Evolutionary conservation across 1,139 yeast genomes (phyloP).

Genomic region (Kazachstania sp.): DNA sequence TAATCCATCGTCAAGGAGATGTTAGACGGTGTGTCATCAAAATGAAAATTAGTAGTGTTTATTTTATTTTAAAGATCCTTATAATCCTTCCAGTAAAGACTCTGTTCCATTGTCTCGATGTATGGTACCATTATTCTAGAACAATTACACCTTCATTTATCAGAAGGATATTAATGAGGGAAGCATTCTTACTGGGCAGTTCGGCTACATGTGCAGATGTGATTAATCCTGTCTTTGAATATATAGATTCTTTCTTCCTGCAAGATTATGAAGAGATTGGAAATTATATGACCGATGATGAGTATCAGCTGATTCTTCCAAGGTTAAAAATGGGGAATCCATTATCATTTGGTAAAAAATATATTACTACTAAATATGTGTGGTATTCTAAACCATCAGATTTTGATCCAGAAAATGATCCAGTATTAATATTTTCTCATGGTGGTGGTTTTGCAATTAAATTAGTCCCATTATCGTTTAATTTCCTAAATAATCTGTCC

Average conservation of each 20-base stretch:
- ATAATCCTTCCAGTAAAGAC: not conserved
- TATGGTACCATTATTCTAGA: constrained; percentile 1
- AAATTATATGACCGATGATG: not conserved
- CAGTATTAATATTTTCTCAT: constrained; percentile 14
- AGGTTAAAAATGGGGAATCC: not conserved
- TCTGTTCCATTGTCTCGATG: not conserved
- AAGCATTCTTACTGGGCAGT: constrained; percentile 12
- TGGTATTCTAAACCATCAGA: constrained; percentile 10
- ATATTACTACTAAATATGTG: constrained; percentile 1
- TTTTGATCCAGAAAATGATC: constrained; percentile 14
- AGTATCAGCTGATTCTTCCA: not conserved
- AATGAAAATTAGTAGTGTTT: not conserved
- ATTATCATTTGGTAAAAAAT: no score
- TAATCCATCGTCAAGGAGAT: not conserved
- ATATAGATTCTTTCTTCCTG: not conserved
- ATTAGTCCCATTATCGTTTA: constrained; percentile 11
- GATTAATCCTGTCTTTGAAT: constrained; percentile 14
- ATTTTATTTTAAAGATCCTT: constrained; percentile 1
- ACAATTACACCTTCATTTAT: constrained; percentile 2
- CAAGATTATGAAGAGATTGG: not conserved
- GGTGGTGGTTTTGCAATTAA: constrained; percentile 21
- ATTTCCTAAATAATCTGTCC: constrained; percentile 11
- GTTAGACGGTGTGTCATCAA: not conserved
- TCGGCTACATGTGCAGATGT: constrained; percentile 8
- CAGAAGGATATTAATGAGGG: constrained; percentile 14